Evolutionary conservation across 2,329 filamentous ascomycete species (phyloP).

Genomic region (Lachnellula willkommii): DNA sequence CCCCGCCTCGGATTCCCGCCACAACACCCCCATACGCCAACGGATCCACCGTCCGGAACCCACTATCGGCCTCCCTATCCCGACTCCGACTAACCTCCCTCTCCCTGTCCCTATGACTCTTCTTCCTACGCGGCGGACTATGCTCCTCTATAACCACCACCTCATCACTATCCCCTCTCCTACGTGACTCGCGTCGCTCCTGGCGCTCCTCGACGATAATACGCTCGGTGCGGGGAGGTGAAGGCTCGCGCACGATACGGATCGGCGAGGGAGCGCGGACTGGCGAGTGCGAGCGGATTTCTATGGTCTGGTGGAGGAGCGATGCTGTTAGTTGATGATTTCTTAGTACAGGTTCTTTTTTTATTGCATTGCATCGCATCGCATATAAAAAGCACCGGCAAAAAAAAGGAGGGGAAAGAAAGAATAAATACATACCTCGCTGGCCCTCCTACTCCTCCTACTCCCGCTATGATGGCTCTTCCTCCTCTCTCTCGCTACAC

Average conservation of each 20-base stretch:
- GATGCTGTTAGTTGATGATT: slow-evolving; percentile 1
- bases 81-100: slow-evolving; percentile 2
- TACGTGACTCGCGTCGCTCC: slow-evolving; percentile 12
- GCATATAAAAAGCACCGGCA: not conserved
- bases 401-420: not conserved
- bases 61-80: slow-evolving; percentile 21
- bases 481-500: slow-evolving; percentile 14
- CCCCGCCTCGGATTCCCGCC: slow-evolving; percentile 21
- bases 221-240: slow-evolving; percentile 22
- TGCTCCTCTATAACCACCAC: slow-evolving; percentile 34
- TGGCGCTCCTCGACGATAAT: slow-evolving; percentile 27
- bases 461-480: slow-evolving; percentile 17
- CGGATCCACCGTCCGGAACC: slow-evolving; percentile 31
- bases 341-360: slow-evolving; percentile 1
- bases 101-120: slow-evolving; percentile 20
- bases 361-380: not conserved
- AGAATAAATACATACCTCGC: slow-evolving; percentile 11
- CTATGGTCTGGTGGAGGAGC: slow-evolving; percentile 21
- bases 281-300: slow-evolving; percentile 15
- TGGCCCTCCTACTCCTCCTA: slow-evolving; percentile 14
- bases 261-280: slow-evolving; percentile 10
- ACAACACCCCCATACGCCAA: slow-evolving; percentile 26
- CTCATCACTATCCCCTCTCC: slow-evolving; percentile 28
- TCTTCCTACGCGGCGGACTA: slow-evolving; percentile 29
- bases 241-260: slow-evolving; percentile 21